Base-by-base conservation (phyloP, 768 basidiomycete species). In the Royoungia palumana region DNA sequence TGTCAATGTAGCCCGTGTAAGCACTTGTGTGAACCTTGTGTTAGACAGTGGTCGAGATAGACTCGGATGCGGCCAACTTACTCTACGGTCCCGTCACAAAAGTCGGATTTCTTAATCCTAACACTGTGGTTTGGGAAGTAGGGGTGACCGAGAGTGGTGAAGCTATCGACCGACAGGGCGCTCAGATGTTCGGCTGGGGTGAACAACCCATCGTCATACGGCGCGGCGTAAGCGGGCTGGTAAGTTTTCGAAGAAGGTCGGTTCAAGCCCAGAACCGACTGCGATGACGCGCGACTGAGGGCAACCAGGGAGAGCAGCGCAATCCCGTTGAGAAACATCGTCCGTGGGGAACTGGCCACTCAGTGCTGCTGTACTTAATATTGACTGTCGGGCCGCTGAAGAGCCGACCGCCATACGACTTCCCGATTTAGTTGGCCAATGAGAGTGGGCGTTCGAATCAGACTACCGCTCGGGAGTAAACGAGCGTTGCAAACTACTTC, bases 1-100 rank as follows among this genome's bases (percentile, higher is more conserved):
- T 73, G 50, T 85, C 83, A 46, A 86, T 82, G 55, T 85, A 85
- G 10, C 84, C 84, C 0, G 82, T 83, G 60, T 81, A 86, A 1
- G 75, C 67, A 17, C 80, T 83, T 27, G 28, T 28, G 2, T 28
- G 24, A 32, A 22, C 9, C 8, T 17, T n/a, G 32, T 12, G 11
- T 13, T 2, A 14, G 36, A 48, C 39, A 4, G 6, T 51, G 22
- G 50, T 20, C 47, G 4, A 42, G 21, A 21, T 20, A 12, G 28
- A 28, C 9, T 6, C 25, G n/a, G 35, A 37, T 20, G 24, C 11
- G 39, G 19, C 4, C 28, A 25, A 47, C 66, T 35, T 8, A 74
- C 73, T 67, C 68, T 35, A 70, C 72, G 1, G 71, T 73, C n/a
- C 40, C 55, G 41, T 75, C 73, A 49, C 73, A 75, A 54, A 75